Conservation (phyloP, 768 basidiomycete species). For the Hypholoma sublateritium region DNA sequence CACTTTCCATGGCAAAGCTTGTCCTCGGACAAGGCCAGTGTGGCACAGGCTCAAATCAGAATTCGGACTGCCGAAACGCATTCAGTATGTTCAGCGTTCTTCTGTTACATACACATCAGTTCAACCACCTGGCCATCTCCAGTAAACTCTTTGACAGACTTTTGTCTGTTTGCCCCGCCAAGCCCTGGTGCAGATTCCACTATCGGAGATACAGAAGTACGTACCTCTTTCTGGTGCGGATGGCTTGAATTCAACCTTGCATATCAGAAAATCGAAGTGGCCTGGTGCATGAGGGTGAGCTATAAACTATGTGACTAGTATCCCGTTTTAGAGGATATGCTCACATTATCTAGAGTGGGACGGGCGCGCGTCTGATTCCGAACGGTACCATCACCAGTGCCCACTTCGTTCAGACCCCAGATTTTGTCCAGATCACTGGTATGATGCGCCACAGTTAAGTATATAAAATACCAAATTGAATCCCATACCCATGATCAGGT, state of each 20-base stretch:
- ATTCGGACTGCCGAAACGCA: conserved; percentile 66
- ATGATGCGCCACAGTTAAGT: conserved; percentile 1
- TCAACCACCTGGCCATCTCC: not conserved
- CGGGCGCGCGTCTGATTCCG: conserved; percentile 69
- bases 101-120: conserved; percentile 3
- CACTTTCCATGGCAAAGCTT: not conserved
- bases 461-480: not conserved
- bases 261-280: conserved; percentile 38
- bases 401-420: conserved; percentile 72
- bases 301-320: not conserved
- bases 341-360: conserved; percentile 40
- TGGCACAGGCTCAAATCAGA: conserved; percentile 52
- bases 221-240: not conserved
- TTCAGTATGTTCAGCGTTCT: conserved; percentile 40
- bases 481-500: conserved; percentile 33
- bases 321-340: not conserved
- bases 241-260: conserved; percentile 9
- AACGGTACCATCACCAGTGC: conserved; percentile 68
- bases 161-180: conserved; percentile 45
- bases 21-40: conserved; percentile 42
- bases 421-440: conserved; percentile 74
- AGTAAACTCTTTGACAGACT: conserved; percentile 62
- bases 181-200: conserved; percentile 47
- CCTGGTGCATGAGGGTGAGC: conserved; percentile 42
- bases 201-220: conserved; percentile 64